phyloP scores from a whole-genome alignment of 2,329 filamentous ascomycete species.

The Lithohypha guttulata region DNA sequence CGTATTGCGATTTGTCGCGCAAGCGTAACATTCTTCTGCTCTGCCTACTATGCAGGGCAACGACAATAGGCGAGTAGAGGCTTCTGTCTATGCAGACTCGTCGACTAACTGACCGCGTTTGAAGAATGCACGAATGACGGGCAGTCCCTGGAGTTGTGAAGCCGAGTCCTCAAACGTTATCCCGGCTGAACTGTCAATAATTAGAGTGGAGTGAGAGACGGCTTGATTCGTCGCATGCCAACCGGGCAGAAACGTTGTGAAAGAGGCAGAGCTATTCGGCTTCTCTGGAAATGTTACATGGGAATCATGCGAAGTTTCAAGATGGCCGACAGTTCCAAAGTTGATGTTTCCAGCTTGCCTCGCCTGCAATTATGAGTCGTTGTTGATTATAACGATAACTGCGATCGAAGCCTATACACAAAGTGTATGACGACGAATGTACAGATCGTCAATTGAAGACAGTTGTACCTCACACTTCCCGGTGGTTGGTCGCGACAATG shows the following conservation, averaged over 20 bases:
- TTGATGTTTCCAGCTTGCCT: too few relatives aligned
- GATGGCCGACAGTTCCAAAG: too few relatives aligned
- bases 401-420: too few relatives aligned
- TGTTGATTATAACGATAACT: too few relatives aligned
- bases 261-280: background rate
- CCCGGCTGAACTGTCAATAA: too few relatives aligned
- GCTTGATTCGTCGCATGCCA: background rate
- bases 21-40: background rate
- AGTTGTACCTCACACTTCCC: background rate
- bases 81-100: background rate
- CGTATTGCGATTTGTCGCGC: background rate
- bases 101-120: slow-evolving; percentile 1
- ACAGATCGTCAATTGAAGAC: background rate
- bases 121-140: slow-evolving; percentile 3
- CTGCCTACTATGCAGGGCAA: slow-evolving; percentile 6
- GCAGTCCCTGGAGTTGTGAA: too few relatives aligned
- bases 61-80: background rate
- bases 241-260: background rate
- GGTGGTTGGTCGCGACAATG: background rate
- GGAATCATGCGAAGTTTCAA: too few relatives aligned
- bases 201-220: background rate
- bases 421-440: too few relatives aligned
- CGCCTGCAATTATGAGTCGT: too few relatives aligned
- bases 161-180: too few relatives aligned
- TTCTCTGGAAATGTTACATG: too few relatives aligned